phyloP scores from a whole-genome alignment of 2,329 filamentous ascomycete species.

The Aspergillus pseudoterreus region DNA sequence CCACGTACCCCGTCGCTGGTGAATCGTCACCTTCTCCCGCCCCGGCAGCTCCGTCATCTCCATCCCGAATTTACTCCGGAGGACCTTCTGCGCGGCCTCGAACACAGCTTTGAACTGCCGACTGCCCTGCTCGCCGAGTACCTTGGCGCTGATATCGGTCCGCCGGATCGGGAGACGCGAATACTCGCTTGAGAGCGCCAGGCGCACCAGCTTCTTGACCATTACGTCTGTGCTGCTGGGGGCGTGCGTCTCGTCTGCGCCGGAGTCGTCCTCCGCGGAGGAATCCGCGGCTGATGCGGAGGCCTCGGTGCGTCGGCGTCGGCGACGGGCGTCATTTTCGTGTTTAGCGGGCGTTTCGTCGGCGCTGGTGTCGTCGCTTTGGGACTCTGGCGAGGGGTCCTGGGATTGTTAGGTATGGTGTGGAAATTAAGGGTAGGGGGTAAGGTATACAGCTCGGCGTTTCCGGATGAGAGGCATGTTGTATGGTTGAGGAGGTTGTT shows the following conservation, averaged over 20 bases:
- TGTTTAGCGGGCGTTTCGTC: not conserved
- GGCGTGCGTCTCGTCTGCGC: slow-evolving; percentile 18
- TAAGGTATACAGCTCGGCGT: slow-evolving; percentile 27
- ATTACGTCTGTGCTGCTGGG: slow-evolving; percentile 38
- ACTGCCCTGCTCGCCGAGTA: slow-evolving; percentile 65
- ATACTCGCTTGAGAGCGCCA: slow-evolving; percentile 60
- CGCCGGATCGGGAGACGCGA: slow-evolving; percentile 56
- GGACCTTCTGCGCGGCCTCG: slow-evolving; percentile 66
- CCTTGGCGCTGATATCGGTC: slow-evolving; percentile 58
- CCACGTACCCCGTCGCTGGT: slow-evolving; percentile 67
- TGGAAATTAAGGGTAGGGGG: not conserved
- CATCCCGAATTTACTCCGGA: slow-evolving; percentile 82
- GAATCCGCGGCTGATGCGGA: slow-evolving; percentile 5
- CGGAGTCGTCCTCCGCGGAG: slow-evolving; percentile 6
- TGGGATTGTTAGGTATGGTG: not conserved
- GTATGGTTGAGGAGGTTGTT: not conserved
- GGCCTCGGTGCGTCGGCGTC: slow-evolving; percentile 12
- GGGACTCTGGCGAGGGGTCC: slow-evolving; percentile 3
- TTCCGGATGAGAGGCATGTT: slow-evolving; percentile 28
- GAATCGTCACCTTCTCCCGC: slow-evolving; percentile 75
- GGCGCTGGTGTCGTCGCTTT: slow-evolving; percentile 1
- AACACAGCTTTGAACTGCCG: slow-evolving; percentile 76
- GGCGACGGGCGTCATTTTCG: slow-evolving; percentile 8
- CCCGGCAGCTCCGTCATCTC: slow-evolving; percentile 78
- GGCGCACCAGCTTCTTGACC: slow-evolving; percentile 60